These are phyloP conservation scores for Phaeosphaeria sp. DNA, from an alignment of 2,329 filamentous ascomycete genomes.

Conservation along the genomic window DNA sequence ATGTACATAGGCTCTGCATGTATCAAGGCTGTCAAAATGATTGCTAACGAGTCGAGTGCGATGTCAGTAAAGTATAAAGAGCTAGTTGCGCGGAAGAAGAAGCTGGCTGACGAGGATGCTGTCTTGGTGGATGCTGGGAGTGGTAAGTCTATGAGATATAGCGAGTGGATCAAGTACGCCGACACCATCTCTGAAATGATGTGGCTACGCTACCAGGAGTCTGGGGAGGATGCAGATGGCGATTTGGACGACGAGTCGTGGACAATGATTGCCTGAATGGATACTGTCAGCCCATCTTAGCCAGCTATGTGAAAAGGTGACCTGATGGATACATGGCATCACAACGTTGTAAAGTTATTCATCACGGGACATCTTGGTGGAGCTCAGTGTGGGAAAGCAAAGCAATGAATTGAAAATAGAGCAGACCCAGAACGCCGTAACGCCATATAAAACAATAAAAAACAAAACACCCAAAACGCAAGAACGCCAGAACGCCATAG, in stretches of 20 bases:
- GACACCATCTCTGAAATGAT: neutral
- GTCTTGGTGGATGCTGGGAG: neutral
- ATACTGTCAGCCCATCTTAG: no score
- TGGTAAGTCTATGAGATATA: neutral
- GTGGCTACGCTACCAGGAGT: neutral
- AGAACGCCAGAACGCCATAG: no score
- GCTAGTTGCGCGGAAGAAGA: neutral
- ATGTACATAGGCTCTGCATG: neutral
- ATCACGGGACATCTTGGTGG: neutral
- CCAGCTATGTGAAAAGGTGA: no score
- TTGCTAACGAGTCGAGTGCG: neutral
- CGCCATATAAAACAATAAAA: neutral
- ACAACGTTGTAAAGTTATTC: neutral
- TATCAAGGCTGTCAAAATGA: neutral
- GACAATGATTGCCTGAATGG: neutral
- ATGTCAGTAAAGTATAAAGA: neutral
- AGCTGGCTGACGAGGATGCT: neutral
- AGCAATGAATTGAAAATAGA: neutral
- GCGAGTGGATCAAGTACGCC: neutral
- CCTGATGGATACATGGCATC: neutral
- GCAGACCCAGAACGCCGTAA: neutral
- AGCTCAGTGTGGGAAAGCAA: no score
- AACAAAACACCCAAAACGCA: no score
- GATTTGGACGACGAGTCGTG: neutral
- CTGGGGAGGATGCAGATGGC: neutral